phyloP scores from a whole-genome alignment of 768 basidiomycete genomes.

The Scleroderma citrinum region DNA sequence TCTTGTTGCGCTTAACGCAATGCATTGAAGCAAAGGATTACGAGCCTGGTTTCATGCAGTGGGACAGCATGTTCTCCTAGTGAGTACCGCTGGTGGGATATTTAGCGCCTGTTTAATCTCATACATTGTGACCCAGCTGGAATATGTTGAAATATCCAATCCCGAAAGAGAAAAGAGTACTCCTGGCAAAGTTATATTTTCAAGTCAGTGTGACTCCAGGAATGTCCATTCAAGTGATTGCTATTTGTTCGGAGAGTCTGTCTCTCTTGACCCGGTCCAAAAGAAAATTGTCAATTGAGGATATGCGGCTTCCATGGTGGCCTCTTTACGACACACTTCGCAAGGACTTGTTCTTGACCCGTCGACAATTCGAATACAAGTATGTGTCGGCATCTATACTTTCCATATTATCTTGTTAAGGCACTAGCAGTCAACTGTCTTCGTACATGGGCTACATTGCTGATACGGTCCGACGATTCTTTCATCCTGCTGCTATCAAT shows the following conservation, averaged over 20 bases:
- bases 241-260: slow-evolving; percentile 60
- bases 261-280: slow-evolving; percentile 56
- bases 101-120: slow-evolving; percentile 10
- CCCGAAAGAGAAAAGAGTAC: slow-evolving; percentile 70
- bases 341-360: slow-evolving; percentile 68
- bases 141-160: slow-evolving; percentile 80
- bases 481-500: slow-evolving; percentile 55
- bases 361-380: slow-evolving; percentile 50
- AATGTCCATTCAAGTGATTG: slow-evolving; percentile 64
- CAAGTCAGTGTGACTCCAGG: slow-evolving; percentile 71
- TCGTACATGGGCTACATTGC: slow-evolving; percentile 60
- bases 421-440: slow-evolving; percentile 63
- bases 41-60: slow-evolving; percentile 72
- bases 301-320: slow-evolving; percentile 67
- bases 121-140: slow-evolving; percentile 48
- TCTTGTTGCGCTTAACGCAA: slow-evolving; percentile 63
- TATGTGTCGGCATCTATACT: background rate
- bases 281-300: slow-evolving; percentile 66
- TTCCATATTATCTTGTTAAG: background rate
- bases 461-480: slow-evolving; percentile 68
- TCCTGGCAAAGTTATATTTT: slow-evolving; percentile 73
- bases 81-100: slow-evolving; percentile 32
- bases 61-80: slow-evolving; percentile 75
- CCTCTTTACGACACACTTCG: slow-evolving; percentile 71
- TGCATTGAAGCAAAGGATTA: slow-evolving; percentile 76